Base-by-base conservation (phyloP, 768 basidiomycete species). In the Boletus edulis region DNA sequence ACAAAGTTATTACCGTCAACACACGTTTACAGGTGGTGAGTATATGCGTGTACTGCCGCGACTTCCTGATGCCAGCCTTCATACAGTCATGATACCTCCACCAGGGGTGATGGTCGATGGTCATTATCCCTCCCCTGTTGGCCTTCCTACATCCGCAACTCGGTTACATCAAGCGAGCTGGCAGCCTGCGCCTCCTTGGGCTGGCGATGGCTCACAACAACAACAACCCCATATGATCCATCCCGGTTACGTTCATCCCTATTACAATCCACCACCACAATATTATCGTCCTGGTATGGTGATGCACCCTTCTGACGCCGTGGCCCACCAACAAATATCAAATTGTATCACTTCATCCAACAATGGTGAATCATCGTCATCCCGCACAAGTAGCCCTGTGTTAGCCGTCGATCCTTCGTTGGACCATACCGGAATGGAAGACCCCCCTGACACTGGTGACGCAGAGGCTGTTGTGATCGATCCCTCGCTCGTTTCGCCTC, bases 1-100 rank as follows among this genome's bases (percentile, higher is more conserved):
- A n/a, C 79, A 81, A 18, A 82, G 80, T 59, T 86, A 88, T 67
- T 88, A 88, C 65, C 81, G 84, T 35, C 81, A 80, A 63, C 86
- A 87, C 58, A 85, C 84, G 49, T 78, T 72, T 18, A 64, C 75
- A 47, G 74, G 82, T 75, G 63, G 69, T 71, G 56, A 45, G 69
- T 59, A n/a, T 49, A 44, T 64, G 51, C 39, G 15, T 52, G 45
- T 48, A 50, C 5, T 44, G 8, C 4, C 24, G 14, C 4, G 34
- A 13, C 35, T 39, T 11, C 4, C 35, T 64, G 44, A 58, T 49
- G 44, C 34, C 48, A 57, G 34, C 58, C 22, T 55, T 13, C 34
- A 35, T 35, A 3, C 14, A 79, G 80, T 75, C 5, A 76, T 80
- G 60, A 64, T 78, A 40, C 73, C 77, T 15, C 72, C 76, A 20